A percentile compares a stretch with the other conserved stretches of the same genome.
Evolutionary conservation across 495 filamentous ascomycete genomes (phyloP).

Genomic region (Collariella sp.): DNA sequence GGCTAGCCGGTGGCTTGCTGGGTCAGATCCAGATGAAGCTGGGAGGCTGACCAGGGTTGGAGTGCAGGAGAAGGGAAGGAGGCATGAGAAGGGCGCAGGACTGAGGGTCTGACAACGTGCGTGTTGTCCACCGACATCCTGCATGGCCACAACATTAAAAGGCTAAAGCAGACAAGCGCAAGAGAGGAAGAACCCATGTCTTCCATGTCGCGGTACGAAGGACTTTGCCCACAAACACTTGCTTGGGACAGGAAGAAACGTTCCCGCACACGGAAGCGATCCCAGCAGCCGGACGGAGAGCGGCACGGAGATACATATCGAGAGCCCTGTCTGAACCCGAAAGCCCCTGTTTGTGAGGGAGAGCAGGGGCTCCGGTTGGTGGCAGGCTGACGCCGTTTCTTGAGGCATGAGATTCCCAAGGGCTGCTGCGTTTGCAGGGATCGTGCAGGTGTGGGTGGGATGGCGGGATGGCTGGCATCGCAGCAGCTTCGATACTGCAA

Average conservation of each 20-base stretch:
- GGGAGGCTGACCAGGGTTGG: conserved; percentile 4
- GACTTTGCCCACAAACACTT: neutral
- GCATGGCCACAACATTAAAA: neutral
- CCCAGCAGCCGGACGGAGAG: conserved; percentile 8
- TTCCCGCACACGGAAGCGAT: conserved; percentile 1
- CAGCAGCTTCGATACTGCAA: conserved; percentile 21
- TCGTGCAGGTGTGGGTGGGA: conserved; percentile 4
- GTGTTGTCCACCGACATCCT: conserved; percentile 18
- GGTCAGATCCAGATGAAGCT: neutral
- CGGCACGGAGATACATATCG: conserved; percentile 19
- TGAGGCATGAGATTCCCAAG: conserved; percentile 13
- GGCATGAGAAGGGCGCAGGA: conserved; percentile 8
- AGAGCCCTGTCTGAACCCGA: neutral
- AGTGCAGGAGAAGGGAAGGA: conserved; percentile 8
- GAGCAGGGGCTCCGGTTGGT: conserved; percentile 7
- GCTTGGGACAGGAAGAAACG: neutral
- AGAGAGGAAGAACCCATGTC: neutral
- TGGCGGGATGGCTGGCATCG: conserved; percentile 15
- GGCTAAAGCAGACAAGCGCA: neutral
- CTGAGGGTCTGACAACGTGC: conserved; percentile 17
- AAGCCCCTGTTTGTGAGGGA: conserved; percentile 4
- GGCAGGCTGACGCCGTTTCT: conserved; percentile 12
- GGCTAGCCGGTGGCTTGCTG: conserved; percentile 4
- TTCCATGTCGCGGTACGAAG: neutral
- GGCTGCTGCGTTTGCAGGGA: conserved; percentile 17